These are phyloP conservation scores for Colletotrichum tropicale DNA, from an alignment of 2,329 filamentous ascomycete species.

Conservation along the genomic window DNA sequence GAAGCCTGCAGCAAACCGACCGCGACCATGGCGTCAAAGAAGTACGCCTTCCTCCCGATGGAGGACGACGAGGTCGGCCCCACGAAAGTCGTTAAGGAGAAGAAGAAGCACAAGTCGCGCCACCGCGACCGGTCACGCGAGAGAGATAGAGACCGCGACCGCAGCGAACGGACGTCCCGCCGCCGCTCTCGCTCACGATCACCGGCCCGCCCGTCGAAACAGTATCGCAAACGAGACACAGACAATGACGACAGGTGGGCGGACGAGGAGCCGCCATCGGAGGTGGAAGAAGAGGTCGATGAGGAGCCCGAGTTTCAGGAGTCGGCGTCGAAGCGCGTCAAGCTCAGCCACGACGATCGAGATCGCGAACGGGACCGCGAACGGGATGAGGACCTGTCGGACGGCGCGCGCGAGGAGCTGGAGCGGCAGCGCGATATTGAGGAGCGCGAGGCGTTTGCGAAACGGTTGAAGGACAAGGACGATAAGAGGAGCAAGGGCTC, in stretches of 20 bases:
- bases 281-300: conserved; percentile 40
- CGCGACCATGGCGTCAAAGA: conserved; percentile 56
- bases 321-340: conserved; percentile 73
- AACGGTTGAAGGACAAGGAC: conserved; percentile 75
- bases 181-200: conserved; percentile 36
- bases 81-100: conserved; percentile 54
- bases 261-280: conserved; percentile 68
- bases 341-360: conserved; percentile 62
- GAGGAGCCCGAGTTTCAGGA: conserved; percentile 67
- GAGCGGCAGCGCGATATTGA: conserved; percentile 70
- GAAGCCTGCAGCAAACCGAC: background rate
- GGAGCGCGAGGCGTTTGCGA: conserved; percentile 82
- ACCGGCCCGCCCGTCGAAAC: conserved; percentile 40
- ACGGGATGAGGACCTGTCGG: conserved; percentile 55
- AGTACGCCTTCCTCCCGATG: conserved; percentile 72
- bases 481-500: conserved; percentile 69
- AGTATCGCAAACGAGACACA: conserved; percentile 45
- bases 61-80: conserved; percentile 65
- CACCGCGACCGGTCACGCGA: conserved; percentile 35
- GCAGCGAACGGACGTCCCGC: conserved; percentile 26
- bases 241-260: conserved; percentile 76
- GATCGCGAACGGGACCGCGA: conserved; percentile 20
- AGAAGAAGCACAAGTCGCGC: conserved; percentile 49
- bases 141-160: conserved; percentile 37
- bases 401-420: conserved; percentile 61